phyloP scores from a whole-genome alignment of 129 eudicot species.

The Chrysanthemum lavandulifolium region DNA sequence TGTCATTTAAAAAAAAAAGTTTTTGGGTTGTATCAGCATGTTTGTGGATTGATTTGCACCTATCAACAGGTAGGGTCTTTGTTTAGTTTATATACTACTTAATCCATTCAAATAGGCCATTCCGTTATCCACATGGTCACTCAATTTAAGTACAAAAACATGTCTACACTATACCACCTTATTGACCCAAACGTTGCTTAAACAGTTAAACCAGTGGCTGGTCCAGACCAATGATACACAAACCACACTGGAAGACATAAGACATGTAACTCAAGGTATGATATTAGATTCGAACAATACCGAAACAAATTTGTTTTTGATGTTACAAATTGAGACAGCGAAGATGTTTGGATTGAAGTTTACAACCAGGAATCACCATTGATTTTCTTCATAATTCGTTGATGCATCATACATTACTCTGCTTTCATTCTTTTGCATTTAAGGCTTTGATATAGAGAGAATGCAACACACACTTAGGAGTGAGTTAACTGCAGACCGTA shows the following conservation, averaged over 20 bases:
- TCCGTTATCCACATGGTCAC: too few species aligned
- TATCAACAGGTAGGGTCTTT: too few species aligned
- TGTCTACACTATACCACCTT: neutral
- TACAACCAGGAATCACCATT: slow-evolving; percentile 1
- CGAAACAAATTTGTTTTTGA: neutral
- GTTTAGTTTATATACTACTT: too few species aligned
- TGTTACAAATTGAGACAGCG: slow-evolving; percentile 15
- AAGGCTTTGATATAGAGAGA: slow-evolving; percentile 12
- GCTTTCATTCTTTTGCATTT: slow-evolving; percentile 12
- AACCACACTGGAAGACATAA: neutral
- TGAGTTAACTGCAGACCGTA: neutral
- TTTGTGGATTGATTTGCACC: too few species aligned
- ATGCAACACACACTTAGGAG: slow-evolving; percentile 10
- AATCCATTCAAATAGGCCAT: too few species aligned
- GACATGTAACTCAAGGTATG: neutral
- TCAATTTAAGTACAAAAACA: neutral
- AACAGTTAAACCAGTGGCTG: neutral
- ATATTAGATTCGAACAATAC: neutral
- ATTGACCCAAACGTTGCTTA: neutral
- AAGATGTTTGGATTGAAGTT: slow-evolving; percentile 13
- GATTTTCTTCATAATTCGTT: slow-evolving; percentile 9
- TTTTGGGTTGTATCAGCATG: too few species aligned
- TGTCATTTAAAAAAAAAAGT: too few species aligned
- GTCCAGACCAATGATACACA: neutral
- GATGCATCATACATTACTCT: slow-evolving; percentile 7